These are phyloP conservation scores for Bimuria novae-zelandiae DNA, from an alignment of 2,329 filamentous ascomycete genomes.

Conservation along the genomic window DNA sequence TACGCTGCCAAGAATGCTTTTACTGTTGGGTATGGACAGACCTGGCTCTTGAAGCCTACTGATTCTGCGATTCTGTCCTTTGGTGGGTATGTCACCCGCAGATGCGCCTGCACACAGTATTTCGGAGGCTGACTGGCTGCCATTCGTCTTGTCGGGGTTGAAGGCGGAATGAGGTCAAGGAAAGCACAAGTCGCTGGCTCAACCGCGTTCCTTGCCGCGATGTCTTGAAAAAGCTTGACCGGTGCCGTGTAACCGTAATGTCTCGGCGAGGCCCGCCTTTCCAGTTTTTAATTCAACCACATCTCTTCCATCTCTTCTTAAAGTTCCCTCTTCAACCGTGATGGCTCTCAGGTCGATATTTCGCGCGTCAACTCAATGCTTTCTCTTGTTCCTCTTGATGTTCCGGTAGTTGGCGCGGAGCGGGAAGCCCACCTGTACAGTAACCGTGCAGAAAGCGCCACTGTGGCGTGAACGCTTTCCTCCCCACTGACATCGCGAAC, in stretches of 20 bases:
- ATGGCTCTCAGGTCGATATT: neutral
- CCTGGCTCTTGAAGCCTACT: too few relatives aligned
- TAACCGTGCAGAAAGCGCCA: neutral
- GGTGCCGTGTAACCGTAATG: neutral
- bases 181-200: too few relatives aligned
- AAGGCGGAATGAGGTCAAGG: too few relatives aligned
- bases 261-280: neutral
- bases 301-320: neutral
- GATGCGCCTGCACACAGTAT: too few relatives aligned
- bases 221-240: constrained; percentile 3
- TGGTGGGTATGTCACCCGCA: too few relatives aligned
- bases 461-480: neutral
- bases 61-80: too few relatives aligned
- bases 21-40: too few relatives aligned
- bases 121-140: too few relatives aligned
- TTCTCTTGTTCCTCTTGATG: neutral
- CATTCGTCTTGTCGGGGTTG: too few relatives aligned
- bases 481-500: neutral
- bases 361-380: neutral
- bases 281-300: constrained; percentile 1
- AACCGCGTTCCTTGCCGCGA: too few relatives aligned
- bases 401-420: neutral
- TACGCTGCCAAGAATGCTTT: too few relatives aligned
- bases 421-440: too few relatives aligned
- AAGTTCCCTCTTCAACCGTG: neutral